Evolutionary conservation across 805 yeast species (phyloP).

Genomic region (Lipomyces yamanashiensis): DNA sequence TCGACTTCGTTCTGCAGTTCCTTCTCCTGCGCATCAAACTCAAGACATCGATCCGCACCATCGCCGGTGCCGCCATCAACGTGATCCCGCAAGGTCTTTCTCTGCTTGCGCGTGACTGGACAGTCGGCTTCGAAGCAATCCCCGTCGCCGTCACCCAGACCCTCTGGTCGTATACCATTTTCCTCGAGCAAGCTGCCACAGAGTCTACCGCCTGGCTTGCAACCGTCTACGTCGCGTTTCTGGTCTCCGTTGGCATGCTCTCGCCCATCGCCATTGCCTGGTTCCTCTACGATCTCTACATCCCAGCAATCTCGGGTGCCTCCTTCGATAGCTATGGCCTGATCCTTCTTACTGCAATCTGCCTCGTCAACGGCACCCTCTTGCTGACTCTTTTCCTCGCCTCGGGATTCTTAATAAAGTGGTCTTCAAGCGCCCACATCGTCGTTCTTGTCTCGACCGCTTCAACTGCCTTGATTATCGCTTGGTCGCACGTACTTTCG

Average conservation of each 20-base stretch:
- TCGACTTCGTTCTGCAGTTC: constrained; percentile 28
- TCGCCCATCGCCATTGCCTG: constrained; percentile 9
- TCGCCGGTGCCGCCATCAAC: constrained; percentile 25
- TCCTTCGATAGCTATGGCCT: not conserved
- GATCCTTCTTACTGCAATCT: not conserved
- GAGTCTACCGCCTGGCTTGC: constrained; percentile 35
- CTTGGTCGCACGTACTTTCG: constrained; percentile 13
- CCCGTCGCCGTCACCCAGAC: constrained; percentile 31
- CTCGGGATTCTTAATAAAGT: constrained; percentile 31
- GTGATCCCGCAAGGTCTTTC: constrained; percentile 28
- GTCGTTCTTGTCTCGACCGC: constrained; percentile 34
- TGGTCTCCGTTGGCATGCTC: constrained; percentile 18
- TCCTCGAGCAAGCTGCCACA: constrained; percentile 33
- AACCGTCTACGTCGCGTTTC: constrained; percentile 31
- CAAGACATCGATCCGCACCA: constrained; percentile 17
- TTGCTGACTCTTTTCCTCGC: constrained; percentile 21
- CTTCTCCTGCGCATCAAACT: constrained; percentile 23
- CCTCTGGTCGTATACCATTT: constrained; percentile 26
- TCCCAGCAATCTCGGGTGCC: not conserved
- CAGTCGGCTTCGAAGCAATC: constrained; percentile 22
- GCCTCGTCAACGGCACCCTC: constrained; percentile 12
- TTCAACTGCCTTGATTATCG: constrained; percentile 22
- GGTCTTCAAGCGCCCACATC: constrained; percentile 33
- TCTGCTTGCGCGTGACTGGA: constrained; percentile 30
- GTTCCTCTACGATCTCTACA: constrained; percentile 9